Percentiles rank a stretch among this genome's conserved stretches.
Conservation (phyloP, 306 rosid genomes). For the Prunus mume region DNA sequence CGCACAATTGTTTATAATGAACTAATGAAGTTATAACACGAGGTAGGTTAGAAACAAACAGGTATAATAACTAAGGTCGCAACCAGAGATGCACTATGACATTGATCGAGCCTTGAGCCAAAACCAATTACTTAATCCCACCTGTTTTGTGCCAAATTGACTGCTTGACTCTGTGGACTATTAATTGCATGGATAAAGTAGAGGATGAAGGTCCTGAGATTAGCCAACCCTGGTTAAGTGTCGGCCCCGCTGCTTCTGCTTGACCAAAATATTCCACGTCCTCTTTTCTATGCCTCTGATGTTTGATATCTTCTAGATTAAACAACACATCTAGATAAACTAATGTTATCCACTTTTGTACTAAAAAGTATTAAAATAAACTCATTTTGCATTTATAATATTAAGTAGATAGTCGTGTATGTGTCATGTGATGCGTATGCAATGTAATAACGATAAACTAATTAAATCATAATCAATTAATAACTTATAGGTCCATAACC, state of each 20-base stretch:
- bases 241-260: background rate
- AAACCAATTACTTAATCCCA: background rate
- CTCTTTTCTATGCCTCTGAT: background rate
- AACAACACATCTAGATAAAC: background rate
- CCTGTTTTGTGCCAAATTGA: slow-evolving; percentile 3
- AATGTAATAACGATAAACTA: background rate
- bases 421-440: background rate
- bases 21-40: background rate
- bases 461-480: no score
- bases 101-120: slow-evolving; percentile 16
- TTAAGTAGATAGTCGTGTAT: background rate
- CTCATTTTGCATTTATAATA: background rate
- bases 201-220: background rate
- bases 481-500: no score
- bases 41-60: background rate
- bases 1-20: background rate
- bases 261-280: background rate
- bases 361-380: background rate
- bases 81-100: background rate
- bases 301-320: background rate
- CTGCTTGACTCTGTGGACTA: slow-evolving; percentile 10
- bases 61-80: background rate
- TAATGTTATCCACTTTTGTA: background rate
- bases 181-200: background rate
- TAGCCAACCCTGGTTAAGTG: slow-evolving; percentile 1